phyloP scores from a whole-genome alignment of 2,329 filamentous ascomycete species.

The Phymatotrichopsis omnivora region DNA sequence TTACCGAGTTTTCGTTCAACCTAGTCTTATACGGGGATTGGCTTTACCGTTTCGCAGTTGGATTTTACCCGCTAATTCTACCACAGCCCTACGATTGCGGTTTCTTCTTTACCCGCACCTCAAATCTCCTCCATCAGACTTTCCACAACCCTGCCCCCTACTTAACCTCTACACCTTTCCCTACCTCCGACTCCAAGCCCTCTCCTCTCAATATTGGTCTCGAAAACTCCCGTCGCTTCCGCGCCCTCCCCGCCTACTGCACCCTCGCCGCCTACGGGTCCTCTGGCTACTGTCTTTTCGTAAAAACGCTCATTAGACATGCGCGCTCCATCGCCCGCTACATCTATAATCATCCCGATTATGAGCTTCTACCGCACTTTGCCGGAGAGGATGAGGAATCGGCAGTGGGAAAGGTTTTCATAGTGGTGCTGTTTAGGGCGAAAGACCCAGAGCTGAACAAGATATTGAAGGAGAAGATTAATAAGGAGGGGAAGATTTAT shows the following conservation, averaged over 20 bases:
- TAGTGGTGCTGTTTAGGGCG: slow-evolving; percentile 69
- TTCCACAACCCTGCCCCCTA: slow-evolving; percentile 86
- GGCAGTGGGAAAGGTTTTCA: slow-evolving; percentile 48
- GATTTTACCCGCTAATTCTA: too few species aligned
- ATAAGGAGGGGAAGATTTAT: slow-evolving; percentile 63
- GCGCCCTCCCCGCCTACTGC: slow-evolving; percentile 81
- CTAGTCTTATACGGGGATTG: too few species aligned
- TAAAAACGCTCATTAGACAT: slow-evolving; percentile 61
- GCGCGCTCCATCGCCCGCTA: slow-evolving; percentile 57
- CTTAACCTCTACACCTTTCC: slow-evolving; percentile 41
- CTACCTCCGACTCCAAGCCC: slow-evolving; percentile 45
- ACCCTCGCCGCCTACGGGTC: slow-evolving; percentile 65
- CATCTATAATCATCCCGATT: slow-evolving; percentile 50
- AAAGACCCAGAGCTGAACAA: slow-evolving; percentile 54
- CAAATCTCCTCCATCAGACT: slow-evolving; percentile 48
- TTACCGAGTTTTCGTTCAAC: too few species aligned
- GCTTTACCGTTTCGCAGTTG: too few species aligned
- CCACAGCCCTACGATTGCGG: slow-evolving; percentile 75
- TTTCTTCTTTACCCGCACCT: slow-evolving; percentile 68
- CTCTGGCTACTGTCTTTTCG: slow-evolving; percentile 56
- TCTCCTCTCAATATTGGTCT: slow-evolving; percentile 78
- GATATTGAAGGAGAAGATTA: slow-evolving; percentile 60
- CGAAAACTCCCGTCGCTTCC: slow-evolving; percentile 84
- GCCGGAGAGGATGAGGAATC: slow-evolving; percentile 34
- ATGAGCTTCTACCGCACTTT: slow-evolving; percentile 52